Percentiles rank a stretch among this genome's conserved stretches.
Evolutionary conservation across 441 rosid species (phyloP).

Genomic region (Erodium chrysanthum): DNA sequence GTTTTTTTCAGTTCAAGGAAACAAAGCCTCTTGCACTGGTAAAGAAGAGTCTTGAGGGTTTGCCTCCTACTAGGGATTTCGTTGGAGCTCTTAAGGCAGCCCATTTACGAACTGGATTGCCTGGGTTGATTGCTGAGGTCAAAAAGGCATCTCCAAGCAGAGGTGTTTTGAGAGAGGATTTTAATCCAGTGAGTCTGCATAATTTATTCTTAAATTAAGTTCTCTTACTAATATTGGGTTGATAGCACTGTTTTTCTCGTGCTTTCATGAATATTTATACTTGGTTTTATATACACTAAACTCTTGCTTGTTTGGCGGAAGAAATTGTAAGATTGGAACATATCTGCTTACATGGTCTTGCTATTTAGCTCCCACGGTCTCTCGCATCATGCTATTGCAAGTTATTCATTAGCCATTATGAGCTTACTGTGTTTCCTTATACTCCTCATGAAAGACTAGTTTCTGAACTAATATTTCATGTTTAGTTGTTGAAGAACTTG

Average conservation of each 20-base stretch:
- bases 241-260: not conserved
- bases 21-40: slow-evolving; percentile 36
- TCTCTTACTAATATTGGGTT: not conserved
- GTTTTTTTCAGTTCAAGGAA: slow-evolving; percentile 58
- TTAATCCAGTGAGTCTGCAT: slow-evolving; percentile 49
- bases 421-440: not conserved
- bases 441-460: not conserved
- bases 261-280: too few species aligned
- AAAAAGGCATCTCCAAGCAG: slow-evolving; percentile 98
- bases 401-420: not conserved
- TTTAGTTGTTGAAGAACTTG: too few species aligned
- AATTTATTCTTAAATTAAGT: not conserved
- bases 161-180: slow-evolving; percentile 72
- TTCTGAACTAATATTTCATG: not conserved
- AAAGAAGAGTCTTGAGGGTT: slow-evolving; percentile 45
- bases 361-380: not conserved
- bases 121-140: slow-evolving; percentile 93
- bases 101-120: slow-evolving; percentile 54
- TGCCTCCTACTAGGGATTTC: slow-evolving; percentile 71
- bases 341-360: too few species aligned
- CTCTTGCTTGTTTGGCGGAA: too few species aligned
- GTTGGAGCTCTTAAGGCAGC: slow-evolving; percentile 70
- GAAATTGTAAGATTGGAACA: too few species aligned
- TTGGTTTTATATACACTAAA: too few species aligned
- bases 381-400: not conserved